Evolutionary conservation across 768 basidiomycete genomes (phyloP), one percentile per base, ranked within the genome.

Genomic region (Russula virescens): DNA sequence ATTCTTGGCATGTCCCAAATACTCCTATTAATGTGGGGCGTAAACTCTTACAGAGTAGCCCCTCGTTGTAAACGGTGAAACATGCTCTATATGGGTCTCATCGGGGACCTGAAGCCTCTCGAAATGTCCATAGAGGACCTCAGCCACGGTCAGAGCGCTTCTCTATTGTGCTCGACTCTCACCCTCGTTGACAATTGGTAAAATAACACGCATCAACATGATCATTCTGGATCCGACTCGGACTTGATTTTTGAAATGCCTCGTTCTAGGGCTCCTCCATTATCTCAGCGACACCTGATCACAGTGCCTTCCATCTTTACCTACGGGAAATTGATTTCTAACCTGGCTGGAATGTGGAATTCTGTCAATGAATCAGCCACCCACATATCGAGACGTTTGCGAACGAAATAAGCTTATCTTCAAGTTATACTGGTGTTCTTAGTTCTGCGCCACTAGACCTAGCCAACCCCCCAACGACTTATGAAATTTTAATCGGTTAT

Each of bases 31-130:
- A 34, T 38, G 26, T 48, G 58, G 48, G 28, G 25, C 16, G 38
- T 25, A 53, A 42, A 46, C 40, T 34, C 46, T 34, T 28, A 21
- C 3, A 31, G 31, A 46, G n/a, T 23, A 28, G 54, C 31, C 35
- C 51, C 56, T 42, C 25, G 11, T 6, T 1, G 18, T 48, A 35
- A 47, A 48, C 19, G n/a, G 35, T 25, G 40, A 59, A 48, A 45
- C 34, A 43, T 26, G 8, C 0, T 4, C 9, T 13, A 13, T 42
- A 21, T 51, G 10, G 47, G n/a, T 34, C 14, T n/a, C 8, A 5
- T 31, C 62, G 57, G 62, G 62, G 51, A 59, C 62, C 62, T 63
- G 57, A 53, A 46, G 56, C 4, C 57, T 34, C 26, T 58, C 47
- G 23, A 53, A 59, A 63, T n/a, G 46, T 63, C n/a, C 51, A 63